A percentile compares a stretch with the other conserved stretches of the same genome.
phyloP scores from a whole-genome alignment of 2,329 filamentous ascomycete genomes.

The Aspergillus viridinutans region DNA sequence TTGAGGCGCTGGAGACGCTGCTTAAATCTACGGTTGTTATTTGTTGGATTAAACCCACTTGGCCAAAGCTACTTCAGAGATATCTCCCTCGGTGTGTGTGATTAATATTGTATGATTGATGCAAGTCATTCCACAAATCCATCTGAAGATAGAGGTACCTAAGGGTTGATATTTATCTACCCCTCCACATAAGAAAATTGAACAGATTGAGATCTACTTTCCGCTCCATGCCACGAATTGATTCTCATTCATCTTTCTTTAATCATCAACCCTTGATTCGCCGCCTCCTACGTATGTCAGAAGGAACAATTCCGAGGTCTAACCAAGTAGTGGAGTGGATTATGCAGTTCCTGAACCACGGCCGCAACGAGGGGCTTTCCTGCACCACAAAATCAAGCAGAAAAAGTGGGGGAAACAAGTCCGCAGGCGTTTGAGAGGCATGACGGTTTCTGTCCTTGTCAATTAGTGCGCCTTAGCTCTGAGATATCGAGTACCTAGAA shows the following conservation, averaged over 20 bases:
- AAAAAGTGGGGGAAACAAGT: background rate
- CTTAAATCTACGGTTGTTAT: background rate
- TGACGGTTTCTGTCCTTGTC: background rate
- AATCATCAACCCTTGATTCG: background rate
- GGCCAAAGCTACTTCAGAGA: too few relatives aligned
- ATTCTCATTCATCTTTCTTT: background rate
- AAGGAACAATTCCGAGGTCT: background rate
- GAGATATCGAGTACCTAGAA: background rate
- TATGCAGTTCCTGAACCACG: background rate
- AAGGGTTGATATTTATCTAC: background rate
- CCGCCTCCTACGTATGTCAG: background rate
- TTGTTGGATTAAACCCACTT: background rate
- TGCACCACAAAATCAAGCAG: background rate
- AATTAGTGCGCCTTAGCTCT: background rate
- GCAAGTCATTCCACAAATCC: background rate
- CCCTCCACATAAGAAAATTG: background rate
- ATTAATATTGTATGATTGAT: background rate
- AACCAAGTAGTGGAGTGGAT: background rate
- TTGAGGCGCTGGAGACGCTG: background rate
- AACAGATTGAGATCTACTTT: background rate
- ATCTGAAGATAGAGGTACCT: too few relatives aligned
- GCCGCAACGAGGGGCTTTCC: background rate
- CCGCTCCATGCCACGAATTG: background rate
- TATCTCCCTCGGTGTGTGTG: background rate
- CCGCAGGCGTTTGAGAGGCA: background rate